Base-by-base conservation (phyloP, 768 basidiomycete genomes). In the Auriscalpium microsporum region DNA sequence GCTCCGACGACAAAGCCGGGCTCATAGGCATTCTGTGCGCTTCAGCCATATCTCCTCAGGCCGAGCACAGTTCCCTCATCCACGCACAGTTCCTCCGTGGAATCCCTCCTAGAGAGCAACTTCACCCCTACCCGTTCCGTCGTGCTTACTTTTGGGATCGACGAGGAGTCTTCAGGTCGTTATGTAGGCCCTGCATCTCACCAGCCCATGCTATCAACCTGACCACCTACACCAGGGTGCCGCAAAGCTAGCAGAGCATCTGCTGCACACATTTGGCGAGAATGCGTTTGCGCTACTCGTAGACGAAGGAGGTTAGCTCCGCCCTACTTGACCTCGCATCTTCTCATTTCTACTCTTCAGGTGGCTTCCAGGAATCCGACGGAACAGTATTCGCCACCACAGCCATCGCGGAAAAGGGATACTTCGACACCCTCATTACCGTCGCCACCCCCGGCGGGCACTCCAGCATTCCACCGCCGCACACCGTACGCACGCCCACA, bases 381-480 rank as follows among this genome's bases (percentile, higher is more conserved):
- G 84, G 84, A 7, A 71, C 74, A 9, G 67, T 80, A 10, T 69
- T 90, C 53, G 84, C 87, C 4, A 70, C 71, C 0, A 83, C 83
- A 9, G 86, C 75, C 2, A 77, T 87, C 28, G 80, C 81, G 0
- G 89, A 91, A 71, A 90, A 89, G 66, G 91, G 91, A 10, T 81
- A 76, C 53, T 46, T 85, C 9, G 75, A 88, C 63, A 77, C 83
- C 13, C 72, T 68, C 38, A 73, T 92, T n/a, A 77, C 83, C 54
- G 81, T 94, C 8, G 70, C 76, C 14, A 73, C 84, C 0, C 75
- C 83, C 0, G 92, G 93, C 6, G 93, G 93, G 0, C 94, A 94
- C 68, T 93, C 91, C 0, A 88, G 86, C 62, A 71, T 92, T 14
- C 94, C 94, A 14, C 90, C 88, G 14, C 63, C 70, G 2, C 91